Conservation (phyloP, 2,329 filamentous ascomycete species). For the Alternaria gaisen region DNA sequence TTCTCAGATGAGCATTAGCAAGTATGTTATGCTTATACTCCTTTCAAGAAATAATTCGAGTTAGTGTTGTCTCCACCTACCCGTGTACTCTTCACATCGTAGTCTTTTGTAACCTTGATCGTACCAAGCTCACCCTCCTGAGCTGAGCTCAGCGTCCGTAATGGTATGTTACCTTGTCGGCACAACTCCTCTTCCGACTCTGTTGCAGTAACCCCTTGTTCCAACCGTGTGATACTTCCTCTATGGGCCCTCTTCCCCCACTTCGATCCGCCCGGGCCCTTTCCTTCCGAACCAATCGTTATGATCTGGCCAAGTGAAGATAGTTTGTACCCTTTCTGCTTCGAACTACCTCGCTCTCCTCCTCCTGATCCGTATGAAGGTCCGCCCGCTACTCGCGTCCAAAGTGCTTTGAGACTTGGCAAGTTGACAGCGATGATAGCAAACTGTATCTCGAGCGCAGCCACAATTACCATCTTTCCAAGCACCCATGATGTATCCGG, state of each 20-base stretch:
- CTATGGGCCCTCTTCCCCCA: background rate
- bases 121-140: background rate
- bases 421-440: constrained; percentile 48
- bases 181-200: constrained; percentile 6
- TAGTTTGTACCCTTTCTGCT: background rate
- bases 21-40: background rate
- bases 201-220: constrained; percentile 1
- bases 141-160: background rate
- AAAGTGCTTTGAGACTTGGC: constrained; percentile 45
- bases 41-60: background rate
- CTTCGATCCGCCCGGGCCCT: background rate
- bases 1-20: background rate
- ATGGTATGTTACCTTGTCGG: background rate
- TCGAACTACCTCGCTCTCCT: background rate
- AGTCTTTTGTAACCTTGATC: constrained; percentile 1
- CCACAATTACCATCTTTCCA: constrained; percentile 46
- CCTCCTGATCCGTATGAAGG: background rate
- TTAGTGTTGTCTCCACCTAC: background rate
- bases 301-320: background rate
- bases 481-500: constrained; percentile 41
- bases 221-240: constrained; percentile 3
- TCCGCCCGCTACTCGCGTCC: constrained; percentile 19
- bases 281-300: constrained; percentile 1
- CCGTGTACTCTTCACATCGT: constrained; percentile 1
- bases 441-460: constrained; percentile 43